Evolutionary conservation across 257 asterid genomes (phyloP), one percentile per base, ranked within the genome.

Genomic region (Capsicum chinense): DNA sequence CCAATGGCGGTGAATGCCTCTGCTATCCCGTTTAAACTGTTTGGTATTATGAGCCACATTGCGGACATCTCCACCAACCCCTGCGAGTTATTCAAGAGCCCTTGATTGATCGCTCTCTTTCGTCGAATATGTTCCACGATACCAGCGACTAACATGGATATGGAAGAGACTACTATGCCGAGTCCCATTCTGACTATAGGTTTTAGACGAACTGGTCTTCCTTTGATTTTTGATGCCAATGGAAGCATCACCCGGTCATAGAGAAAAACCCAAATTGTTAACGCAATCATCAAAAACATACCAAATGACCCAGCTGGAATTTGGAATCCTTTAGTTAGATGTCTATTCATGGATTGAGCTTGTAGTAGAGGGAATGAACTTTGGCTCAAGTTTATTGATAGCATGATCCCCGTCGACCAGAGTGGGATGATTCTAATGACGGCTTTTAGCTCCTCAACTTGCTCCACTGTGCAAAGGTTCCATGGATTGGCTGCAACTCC

Each of bases 41-140:
- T 58, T 58, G 90, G 95, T 7, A 95, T 93, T 7, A 91, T 83
- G 12, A 92, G 92, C 97, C 97, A 93, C 87, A 91, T 60, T 0
- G 94, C 94, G 7, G 97, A 92, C 94, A 93, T 93, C 78, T 85
- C 83, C n/a, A 90, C 86, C 9, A 84, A 68, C 7, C 82, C 94
- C 0, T 73, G 83, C 0, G 96, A 92, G 64, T 84, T 63, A 83
- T 90, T 79, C 8, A 57, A 63, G 9, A 88, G 64, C 6, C 97
- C 95, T 83, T 90, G 85, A 44, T 79, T 83, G 48, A 91, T 88
- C 5, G 94, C 97, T 48, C 63, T 88, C 69, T 42, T 80, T n/a
- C 91, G 83, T 12, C 97, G 85, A 7, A 85, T n/a, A 0, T 89
- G 87, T 89, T 93, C 97, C 12, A 92, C 90, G 0, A 76, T 50